These are phyloP conservation scores for Coemansia reversa DNA, from an alignment of 192 early-diverging fungal genomes.

Conservation along the genomic window DNA sequence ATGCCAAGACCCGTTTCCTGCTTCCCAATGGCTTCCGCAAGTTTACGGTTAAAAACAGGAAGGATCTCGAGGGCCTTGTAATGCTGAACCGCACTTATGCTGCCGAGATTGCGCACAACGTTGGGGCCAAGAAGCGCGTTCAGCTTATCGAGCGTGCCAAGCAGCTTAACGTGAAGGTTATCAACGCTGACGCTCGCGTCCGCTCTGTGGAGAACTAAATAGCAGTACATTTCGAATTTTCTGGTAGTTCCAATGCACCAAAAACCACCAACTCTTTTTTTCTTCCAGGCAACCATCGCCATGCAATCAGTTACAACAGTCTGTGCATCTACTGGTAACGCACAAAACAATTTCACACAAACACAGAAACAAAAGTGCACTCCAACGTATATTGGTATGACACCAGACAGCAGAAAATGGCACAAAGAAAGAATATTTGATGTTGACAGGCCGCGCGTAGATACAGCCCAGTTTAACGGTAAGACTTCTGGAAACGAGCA, in stretches of 20 bases:
- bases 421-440: conserved; percentile 18
- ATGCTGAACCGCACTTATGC: conserved; percentile 99
- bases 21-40: conserved; percentile 99
- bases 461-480: conserved; percentile 69
- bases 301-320: background rate
- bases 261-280: conserved; percentile 9
- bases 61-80: conserved; percentile 92
- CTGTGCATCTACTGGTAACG: background rate
- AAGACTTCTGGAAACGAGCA: conserved; percentile 90
- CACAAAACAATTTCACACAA: background rate
- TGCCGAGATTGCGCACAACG: conserved; percentile 98
- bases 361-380: conserved; percentile 15
- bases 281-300: too few species aligned
- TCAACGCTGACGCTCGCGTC: conserved; percentile 88
- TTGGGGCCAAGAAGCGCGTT: conserved; percentile 91
- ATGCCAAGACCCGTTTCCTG: conserved; percentile 93
- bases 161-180: conserved; percentile 95
- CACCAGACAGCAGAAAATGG: conserved; percentile 34
- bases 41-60: conserved; percentile 88
- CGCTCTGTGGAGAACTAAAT: conserved; percentile 72
- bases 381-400: conserved; percentile 45
- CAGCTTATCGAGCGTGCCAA: conserved; percentile 90
- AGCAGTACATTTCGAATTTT: conserved; percentile 2
- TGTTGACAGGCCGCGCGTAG: conserved; percentile 2
- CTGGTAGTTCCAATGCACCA: conserved; percentile 6